These are phyloP conservation scores for Clarireedia sp. DNA, from an alignment of 2,329 filamentous ascomycete genomes.

Conservation along the genomic window DNA sequence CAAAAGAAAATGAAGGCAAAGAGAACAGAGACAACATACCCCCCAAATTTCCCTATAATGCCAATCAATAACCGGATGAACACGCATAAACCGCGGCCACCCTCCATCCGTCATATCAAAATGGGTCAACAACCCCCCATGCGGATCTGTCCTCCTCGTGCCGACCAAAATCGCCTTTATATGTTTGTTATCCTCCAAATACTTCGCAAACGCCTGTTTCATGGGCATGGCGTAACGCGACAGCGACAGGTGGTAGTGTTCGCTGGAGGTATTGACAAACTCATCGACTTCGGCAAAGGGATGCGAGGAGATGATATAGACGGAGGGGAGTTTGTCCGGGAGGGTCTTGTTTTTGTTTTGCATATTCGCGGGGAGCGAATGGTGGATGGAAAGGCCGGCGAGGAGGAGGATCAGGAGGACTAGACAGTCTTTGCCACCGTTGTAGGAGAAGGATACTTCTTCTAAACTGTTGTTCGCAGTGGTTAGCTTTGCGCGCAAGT, in stretches of 20 bases:
- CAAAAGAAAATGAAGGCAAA: neutral
- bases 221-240: conserved; percentile 70
- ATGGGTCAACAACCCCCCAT: conserved; percentile 68
- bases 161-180: conserved; percentile 81
- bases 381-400: conserved; percentile 47
- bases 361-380: conserved; percentile 69
- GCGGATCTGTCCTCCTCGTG: conserved; percentile 84
- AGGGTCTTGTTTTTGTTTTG: conserved; percentile 7
- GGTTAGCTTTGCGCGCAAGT: neutral
- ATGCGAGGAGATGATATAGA: conserved; percentile 81
- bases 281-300: conserved; percentile 80
- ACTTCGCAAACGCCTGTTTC: conserved; percentile 71
- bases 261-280: conserved; percentile 64
- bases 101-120: conserved; percentile 83
- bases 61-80: conserved; percentile 97
- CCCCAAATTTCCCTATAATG: conserved; percentile 93
- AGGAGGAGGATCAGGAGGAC: conserved; percentile 83
- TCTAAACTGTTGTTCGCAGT: conserved; percentile 46
- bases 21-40: conserved; percentile 45
- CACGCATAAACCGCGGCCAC: conserved; percentile 87
- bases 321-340: conserved; percentile 52
- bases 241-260: conserved; percentile 67
- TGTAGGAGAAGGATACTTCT: conserved; percentile 86
- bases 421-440: conserved; percentile 95
- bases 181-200: conserved; percentile 54